These are phyloP conservation scores for Chaetomium globosum DNA, from an alignment of 2,329 filamentous ascomycete genomes.

Conservation along the genomic window DNA sequence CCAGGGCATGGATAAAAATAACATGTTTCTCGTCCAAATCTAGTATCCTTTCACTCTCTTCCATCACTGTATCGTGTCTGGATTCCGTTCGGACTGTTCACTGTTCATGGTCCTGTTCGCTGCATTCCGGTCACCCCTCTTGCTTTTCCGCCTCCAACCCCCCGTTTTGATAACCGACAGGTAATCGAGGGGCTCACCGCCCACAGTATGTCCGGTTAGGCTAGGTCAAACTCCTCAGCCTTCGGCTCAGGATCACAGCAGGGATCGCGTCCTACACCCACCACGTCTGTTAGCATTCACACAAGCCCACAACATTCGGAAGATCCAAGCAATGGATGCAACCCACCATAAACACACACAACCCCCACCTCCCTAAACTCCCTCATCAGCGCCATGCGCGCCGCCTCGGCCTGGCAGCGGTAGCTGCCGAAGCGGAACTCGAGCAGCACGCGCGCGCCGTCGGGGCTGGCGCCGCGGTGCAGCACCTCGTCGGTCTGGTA, in stretches of 20 bases:
- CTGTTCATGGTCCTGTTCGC: no score
- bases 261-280: neutral
- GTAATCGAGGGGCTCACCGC: no score
- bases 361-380: slow-evolving; percentile 36
- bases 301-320: neutral
- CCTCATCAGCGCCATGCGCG: slow-evolving; percentile 40
- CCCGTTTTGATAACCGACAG: no score
- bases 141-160: no score
- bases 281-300: slow-evolving; percentile 2
- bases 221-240: neutral
- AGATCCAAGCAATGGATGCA: neutral
- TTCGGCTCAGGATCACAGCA: neutral
- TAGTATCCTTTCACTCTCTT: no score
- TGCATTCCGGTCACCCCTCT: no score
- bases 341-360: slow-evolving; percentile 33
- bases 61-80: no score
- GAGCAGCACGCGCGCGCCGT: slow-evolving; percentile 25
- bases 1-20: no score
- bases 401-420: slow-evolving; percentile 57
- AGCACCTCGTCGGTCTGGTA: slow-evolving; percentile 53
- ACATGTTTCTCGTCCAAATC: no score
- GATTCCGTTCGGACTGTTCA: no score
- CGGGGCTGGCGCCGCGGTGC: neutral
- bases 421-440: slow-evolving; percentile 60
- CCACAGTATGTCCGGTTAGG: neutral